These are phyloP conservation scores for Colletotrichum eleusines DNA, from an alignment of 2,329 filamentous ascomycete species.

Conservation along the genomic window DNA sequence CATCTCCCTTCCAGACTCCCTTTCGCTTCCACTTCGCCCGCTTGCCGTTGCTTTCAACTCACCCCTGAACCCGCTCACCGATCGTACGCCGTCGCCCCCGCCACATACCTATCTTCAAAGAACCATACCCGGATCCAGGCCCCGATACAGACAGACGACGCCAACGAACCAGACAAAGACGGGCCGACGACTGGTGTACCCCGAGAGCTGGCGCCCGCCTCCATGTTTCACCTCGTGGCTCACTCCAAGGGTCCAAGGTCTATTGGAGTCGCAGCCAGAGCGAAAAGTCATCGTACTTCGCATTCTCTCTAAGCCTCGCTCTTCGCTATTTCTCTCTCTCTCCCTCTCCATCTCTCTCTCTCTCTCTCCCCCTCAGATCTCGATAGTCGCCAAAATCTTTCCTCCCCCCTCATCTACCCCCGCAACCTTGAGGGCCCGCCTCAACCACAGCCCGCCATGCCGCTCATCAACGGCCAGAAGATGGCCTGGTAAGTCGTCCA, in stretches of 20 bases:
- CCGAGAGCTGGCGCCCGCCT: conserved; percentile 33
- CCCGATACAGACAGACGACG: neutral
- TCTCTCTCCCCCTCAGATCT: neutral
- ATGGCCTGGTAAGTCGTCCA: conserved; percentile 75
- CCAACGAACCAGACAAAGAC: conserved; percentile 4
- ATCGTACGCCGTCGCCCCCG: neutral
- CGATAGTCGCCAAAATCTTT: neutral
- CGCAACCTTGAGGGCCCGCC: conserved; percentile 15
- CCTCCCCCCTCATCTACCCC: neutral
- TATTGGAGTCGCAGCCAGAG: conserved; percentile 20
- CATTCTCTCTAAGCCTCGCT: conserved; percentile 14
- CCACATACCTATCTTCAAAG: neutral
- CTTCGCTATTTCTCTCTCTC: neutral
- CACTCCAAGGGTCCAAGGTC: conserved; percentile 36
- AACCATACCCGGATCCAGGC: neutral
- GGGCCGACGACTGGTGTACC: conserved; percentile 12
- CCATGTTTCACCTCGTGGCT: conserved; percentile 40
- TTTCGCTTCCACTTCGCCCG: neutral
- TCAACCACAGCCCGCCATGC: conserved; percentile 61
- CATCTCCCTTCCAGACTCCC: conserved; percentile 6
- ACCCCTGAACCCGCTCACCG: conserved; percentile 5
- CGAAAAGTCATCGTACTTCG: neutral
- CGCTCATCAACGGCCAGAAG: conserved; percentile 76
- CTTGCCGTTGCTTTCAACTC: neutral
- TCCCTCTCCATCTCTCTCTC: neutral